Evolutionary conservation across 2,329 filamentous ascomycete genomes (phyloP).

Genomic region (Colletotrichum neosansevieriae): DNA sequence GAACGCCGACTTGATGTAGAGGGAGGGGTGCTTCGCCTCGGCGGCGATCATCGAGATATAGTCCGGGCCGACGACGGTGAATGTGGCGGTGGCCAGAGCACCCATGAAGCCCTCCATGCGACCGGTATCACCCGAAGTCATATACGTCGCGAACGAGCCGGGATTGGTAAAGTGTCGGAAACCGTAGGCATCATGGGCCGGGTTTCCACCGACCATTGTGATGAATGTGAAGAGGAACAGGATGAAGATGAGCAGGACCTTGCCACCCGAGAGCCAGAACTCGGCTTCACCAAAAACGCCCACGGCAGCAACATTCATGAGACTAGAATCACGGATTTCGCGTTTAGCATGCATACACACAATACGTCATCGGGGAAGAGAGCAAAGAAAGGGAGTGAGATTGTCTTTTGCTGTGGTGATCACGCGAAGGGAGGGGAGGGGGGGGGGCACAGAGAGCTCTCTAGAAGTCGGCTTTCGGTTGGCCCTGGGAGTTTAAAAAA

Average conservation of each 20-base stretch:
- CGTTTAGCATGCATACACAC: slow-evolving; percentile 40
- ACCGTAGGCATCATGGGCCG: slow-evolving; percentile 44
- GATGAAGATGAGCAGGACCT: slow-evolving; percentile 66
- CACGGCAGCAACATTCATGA: slow-evolving; percentile 41
- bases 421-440: slow-evolving; percentile 21
- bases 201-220: slow-evolving; percentile 47
- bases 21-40: slow-evolving; percentile 72
- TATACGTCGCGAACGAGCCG: slow-evolving; percentile 39
- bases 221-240: slow-evolving; percentile 73
- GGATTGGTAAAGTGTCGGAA: slow-evolving; percentile 40
- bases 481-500: slow-evolving; percentile 1
- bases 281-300: slow-evolving; percentile 65
- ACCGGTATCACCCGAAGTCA: slow-evolving; percentile 66
- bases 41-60: slow-evolving; percentile 75
- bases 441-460: slow-evolving; percentile 27
- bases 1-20: slow-evolving; percentile 68
- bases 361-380: not conserved
- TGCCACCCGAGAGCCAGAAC: slow-evolving; percentile 68
- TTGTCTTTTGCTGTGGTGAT: not conserved
- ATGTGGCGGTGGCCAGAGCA: slow-evolving; percentile 74
- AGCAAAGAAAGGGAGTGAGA: not conserved
- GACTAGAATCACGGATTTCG: slow-evolving; percentile 35
- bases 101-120: slow-evolving; percentile 78
- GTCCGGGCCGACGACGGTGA: slow-evolving; percentile 74
- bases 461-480: slow-evolving; percentile 18